A percentile compares a stretch with the other conserved stretches of the same genome.
Evolutionary conservation across 2,329 filamentous ascomycete genomes (phyloP).

Genomic region (Colletotrichum plurivorum): DNA sequence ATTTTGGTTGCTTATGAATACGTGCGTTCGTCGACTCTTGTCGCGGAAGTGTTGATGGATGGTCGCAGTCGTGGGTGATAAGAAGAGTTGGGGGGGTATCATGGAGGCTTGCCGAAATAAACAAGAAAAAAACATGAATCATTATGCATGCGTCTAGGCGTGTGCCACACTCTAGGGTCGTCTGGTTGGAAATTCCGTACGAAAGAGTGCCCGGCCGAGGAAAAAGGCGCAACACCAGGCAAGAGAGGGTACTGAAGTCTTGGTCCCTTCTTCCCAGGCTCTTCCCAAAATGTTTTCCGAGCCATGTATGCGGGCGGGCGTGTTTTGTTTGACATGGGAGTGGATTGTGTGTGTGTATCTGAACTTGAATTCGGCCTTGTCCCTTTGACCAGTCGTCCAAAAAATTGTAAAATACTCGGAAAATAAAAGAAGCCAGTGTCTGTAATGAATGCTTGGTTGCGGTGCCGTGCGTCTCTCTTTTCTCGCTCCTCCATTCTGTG

Average conservation of each 20-base stretch:
- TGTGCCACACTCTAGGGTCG: background rate
- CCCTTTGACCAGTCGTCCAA: conserved; percentile 30
- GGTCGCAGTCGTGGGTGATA: background rate
- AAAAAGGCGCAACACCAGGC: conserved; percentile 1
- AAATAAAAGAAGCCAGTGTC: conserved; percentile 29
- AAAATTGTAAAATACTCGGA: conserved; percentile 10
- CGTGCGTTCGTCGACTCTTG: background rate
- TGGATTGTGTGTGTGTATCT: conserved; percentile 37
- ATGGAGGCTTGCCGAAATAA: background rate
- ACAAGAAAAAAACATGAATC: conserved; percentile 13
- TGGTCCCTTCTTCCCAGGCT: background rate
- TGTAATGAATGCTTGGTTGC: conserved; percentile 30
- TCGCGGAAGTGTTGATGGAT: background rate
- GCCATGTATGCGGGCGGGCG: background rate
- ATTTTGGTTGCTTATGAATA: no score
- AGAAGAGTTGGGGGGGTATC: background rate
- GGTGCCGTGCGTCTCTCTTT: background rate
- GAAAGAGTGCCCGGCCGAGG: no score
- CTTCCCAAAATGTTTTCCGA: background rate
- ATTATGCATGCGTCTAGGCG: conserved; percentile 1
- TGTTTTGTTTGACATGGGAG: conserved; percentile 29
- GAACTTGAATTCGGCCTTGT: conserved; percentile 25
- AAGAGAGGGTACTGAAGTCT: conserved; percentile 1
- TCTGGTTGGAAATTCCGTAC: background rate
- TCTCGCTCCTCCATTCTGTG: conserved; percentile 28